Evolutionary conservation across 169 alveolate genomes (phyloP).

Genomic region (Plasmodium yoelii): DNA sequence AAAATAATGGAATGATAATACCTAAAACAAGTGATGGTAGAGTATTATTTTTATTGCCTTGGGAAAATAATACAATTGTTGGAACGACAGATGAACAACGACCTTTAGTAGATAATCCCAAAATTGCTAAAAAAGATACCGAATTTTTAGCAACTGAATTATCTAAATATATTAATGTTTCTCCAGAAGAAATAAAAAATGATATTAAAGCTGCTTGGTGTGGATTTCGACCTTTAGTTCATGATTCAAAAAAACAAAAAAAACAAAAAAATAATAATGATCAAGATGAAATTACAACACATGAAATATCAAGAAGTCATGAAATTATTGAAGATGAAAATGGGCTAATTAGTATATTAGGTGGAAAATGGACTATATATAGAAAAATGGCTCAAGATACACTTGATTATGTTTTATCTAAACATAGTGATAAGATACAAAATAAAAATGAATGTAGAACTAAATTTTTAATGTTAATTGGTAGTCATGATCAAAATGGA

Average conservation of each 20-base stretch:
- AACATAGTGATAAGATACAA: conserved; percentile 66
- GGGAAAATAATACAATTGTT: conserved; percentile 88
- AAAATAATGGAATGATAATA: conserved; percentile 89
- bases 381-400: conserved; percentile 94
- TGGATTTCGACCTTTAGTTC: conserved; percentile 88
- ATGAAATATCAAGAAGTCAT: conserved; percentile 92
- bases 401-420: conserved; percentile 78
- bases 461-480: conserved; percentile 77
- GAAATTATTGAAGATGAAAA: conserved; percentile 87
- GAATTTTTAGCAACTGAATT: conserved; percentile 89
- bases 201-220: conserved; percentile 87
- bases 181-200: conserved; percentile 77
- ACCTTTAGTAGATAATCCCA: conserved; percentile 81
- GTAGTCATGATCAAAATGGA: conserved; percentile 81
- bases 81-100: conserved; percentile 94
- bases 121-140: conserved; percentile 84
- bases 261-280: conserved; percentile 69
- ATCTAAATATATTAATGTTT: conserved; percentile 80
- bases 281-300: conserved; percentile 78
- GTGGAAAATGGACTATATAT: conserved; percentile 97
- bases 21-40: conserved; percentile 95
- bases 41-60: conserved; percentile 92
- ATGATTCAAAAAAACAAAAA: conserved; percentile 70
- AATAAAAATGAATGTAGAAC: conserved; percentile 83
- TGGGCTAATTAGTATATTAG: conserved; percentile 93